These are phyloP conservation scores for Cubamyces lactineus DNA, from an alignment of 768 basidiomycete genomes.

Conservation along the genomic window DNA sequence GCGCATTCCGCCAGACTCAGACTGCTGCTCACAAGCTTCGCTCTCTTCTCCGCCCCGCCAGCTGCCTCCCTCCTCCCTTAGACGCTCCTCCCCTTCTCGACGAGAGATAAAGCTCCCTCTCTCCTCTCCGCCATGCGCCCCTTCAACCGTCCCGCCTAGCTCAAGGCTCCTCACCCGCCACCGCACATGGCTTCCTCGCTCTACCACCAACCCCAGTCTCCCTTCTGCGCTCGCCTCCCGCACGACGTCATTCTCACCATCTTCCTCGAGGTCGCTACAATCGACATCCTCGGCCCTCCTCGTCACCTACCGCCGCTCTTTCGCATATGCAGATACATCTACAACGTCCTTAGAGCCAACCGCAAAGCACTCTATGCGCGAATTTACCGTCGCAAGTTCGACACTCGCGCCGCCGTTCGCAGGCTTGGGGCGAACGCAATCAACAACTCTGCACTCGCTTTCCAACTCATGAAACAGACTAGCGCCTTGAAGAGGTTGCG, in stretches of 20 bases:
- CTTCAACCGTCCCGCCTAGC: slow-evolving; percentile 18
- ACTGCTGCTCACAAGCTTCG: slow-evolving; percentile 3
- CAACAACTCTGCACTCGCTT: slow-evolving; percentile 43
- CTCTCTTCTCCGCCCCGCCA: slow-evolving; percentile 20
- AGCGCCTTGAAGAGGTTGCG: slow-evolving; percentile 37
- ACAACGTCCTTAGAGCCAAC: slow-evolving; percentile 39
- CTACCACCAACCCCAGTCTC: slow-evolving; percentile 25
- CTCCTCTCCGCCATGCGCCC: slow-evolving; percentile 14
- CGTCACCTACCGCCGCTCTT: slow-evolving; percentile 51
- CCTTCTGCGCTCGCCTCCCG: slow-evolving; percentile 39
- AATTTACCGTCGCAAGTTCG: slow-evolving; percentile 62
- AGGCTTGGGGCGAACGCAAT: slow-evolving; percentile 47
- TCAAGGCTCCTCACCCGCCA: neutral
- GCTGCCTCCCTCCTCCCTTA: slow-evolving; percentile 4
- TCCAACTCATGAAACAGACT: slow-evolving; percentile 46
- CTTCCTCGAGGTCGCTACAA: slow-evolving; percentile 49
- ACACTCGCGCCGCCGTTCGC: slow-evolving; percentile 51
- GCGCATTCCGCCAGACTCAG: neutral
- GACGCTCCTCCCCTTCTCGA: neutral
- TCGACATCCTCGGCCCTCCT: slow-evolving; percentile 50
- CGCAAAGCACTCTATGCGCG: slow-evolving; percentile 50
- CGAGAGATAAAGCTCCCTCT: slow-evolving; percentile 15
- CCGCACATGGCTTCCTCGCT: slow-evolving; percentile 2
- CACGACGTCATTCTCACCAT: slow-evolving; percentile 54
- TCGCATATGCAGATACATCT: slow-evolving; percentile 44